Base-by-base conservation (phyloP, 139 green algal species). In the Micromonas pusilla region DNA sequence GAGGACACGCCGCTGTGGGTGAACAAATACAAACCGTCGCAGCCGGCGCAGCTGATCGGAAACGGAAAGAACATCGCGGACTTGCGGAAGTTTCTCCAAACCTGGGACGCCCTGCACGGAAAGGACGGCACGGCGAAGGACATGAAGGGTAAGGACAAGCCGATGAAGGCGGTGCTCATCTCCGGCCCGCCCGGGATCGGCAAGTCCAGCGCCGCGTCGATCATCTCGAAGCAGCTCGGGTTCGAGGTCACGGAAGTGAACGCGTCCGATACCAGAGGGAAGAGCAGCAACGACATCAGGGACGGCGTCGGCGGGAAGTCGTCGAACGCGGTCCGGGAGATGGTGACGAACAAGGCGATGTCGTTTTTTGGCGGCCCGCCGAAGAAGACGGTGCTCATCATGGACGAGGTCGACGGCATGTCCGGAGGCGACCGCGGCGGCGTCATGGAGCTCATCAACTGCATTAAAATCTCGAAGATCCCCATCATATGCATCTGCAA, bases 321-420 rank as follows among this genome's bases (percentile, higher is more conserved):
- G 74, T 79, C 86, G 77, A 99, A 98, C 86, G 72, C 87, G n/a
- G 84, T 98, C 66, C 89, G 90, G 79, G 95, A 98, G 87, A 87
- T 98, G 83, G 83, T 90, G 25, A 96, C 85, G 77, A 98, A 97
- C 89, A 73, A 23, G 2, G 45, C 38, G 20, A 52, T 88, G 3
- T 52, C 37, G 38, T 70, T 70, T 3, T 33, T 66, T 5, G 32
- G 13, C 25, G 53, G 16, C 6, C 3, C 19, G 3, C 25, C 52
- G 25, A 53, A 57, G 33, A 70, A 36, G 2, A 79, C 67, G 71
- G 84, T 90, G 38, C 86, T 98, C 20, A 87, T 99, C 84, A 98
- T 99, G 95, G 95, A 99, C 73, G 95, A 99, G 86, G 93, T 97
- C 53, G 95, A 99, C 80, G 95, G 95, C 77, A 98, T 99, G 93